Conservation (phyloP, 2,329 filamentous ascomycete genomes). For the Fusarium mexicanum region DNA sequence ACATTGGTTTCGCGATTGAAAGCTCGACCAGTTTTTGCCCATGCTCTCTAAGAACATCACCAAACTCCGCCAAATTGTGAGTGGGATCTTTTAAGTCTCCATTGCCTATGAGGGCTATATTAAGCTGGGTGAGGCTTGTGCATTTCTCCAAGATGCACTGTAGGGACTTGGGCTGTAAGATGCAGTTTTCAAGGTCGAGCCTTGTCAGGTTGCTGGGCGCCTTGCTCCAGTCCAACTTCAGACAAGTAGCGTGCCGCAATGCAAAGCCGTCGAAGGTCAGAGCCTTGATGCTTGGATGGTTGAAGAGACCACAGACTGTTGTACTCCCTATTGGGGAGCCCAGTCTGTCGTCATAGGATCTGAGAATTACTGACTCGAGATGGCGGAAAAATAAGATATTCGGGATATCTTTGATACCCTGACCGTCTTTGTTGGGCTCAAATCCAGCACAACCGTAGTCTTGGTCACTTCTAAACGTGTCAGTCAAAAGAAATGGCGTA, state of each 20-base stretch:
- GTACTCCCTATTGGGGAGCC: background rate
- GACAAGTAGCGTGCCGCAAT: background rate
- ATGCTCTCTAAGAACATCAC: background rate
- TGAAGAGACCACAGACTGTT: background rate
- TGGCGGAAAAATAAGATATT: background rate
- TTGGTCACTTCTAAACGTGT: background rate
- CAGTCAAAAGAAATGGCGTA: background rate
- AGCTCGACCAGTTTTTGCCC: background rate
- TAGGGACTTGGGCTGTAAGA: background rate
- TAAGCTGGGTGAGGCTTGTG: background rate
- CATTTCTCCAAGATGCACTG: background rate
- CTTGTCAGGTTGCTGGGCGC: background rate
- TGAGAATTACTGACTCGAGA: background rate
- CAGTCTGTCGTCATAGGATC: no score
- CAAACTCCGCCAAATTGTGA: background rate
- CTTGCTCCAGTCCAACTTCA: background rate
- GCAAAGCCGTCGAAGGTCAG: background rate
- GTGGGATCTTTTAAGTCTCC: background rate
- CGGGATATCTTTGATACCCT: background rate
- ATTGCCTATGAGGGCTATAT: background rate
- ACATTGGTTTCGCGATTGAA: background rate
- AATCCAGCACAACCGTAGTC: background rate
- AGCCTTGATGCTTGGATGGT: background rate
- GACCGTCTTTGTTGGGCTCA: background rate
- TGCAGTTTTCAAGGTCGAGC: background rate